phyloP scores from a whole-genome alignment of 345 rosid genomes.

The Salix koriyanagi region DNA sequence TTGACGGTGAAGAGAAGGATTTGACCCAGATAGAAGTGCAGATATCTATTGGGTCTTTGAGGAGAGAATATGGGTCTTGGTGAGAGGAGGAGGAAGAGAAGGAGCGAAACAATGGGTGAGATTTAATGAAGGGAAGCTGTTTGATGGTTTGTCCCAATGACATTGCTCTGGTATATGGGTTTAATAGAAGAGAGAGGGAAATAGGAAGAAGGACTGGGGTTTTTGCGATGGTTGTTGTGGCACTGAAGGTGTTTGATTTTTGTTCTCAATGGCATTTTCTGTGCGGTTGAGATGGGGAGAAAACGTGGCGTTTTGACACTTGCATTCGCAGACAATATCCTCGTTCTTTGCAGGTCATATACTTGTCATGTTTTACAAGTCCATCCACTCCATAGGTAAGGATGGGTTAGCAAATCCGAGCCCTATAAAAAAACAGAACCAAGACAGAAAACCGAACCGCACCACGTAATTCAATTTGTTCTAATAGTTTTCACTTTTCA shows the following conservation, averaged over 20 bases:
- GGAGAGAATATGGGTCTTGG: constrained; percentile 53
- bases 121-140: constrained; percentile 41
- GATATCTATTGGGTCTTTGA: constrained; percentile 76
- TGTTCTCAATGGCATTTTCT: not conserved
- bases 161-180: constrained; percentile 15
- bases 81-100: constrained; percentile 36
- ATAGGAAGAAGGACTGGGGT: not conserved
- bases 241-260: not conserved
- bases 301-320: not conserved
- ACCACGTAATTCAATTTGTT: too few relatives aligned
- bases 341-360: too few relatives aligned
- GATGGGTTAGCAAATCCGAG: too few relatives aligned
- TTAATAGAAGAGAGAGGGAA: not conserved
- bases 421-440: too few relatives aligned
- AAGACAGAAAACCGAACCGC: too few relatives aligned
- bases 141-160: constrained; percentile 55
- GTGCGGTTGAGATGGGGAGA: not conserved
- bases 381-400: too few relatives aligned
- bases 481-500: too few relatives aligned
- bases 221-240: not conserved
- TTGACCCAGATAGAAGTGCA: constrained; percentile 85
- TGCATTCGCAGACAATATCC: constrained; percentile 17
- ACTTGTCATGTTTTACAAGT: too few relatives aligned
- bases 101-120: constrained; percentile 7
- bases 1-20: constrained; percentile 65